Conservation (phyloP, 192 early-diverging fungal genomes). For the Coemansia reversa region DNA sequence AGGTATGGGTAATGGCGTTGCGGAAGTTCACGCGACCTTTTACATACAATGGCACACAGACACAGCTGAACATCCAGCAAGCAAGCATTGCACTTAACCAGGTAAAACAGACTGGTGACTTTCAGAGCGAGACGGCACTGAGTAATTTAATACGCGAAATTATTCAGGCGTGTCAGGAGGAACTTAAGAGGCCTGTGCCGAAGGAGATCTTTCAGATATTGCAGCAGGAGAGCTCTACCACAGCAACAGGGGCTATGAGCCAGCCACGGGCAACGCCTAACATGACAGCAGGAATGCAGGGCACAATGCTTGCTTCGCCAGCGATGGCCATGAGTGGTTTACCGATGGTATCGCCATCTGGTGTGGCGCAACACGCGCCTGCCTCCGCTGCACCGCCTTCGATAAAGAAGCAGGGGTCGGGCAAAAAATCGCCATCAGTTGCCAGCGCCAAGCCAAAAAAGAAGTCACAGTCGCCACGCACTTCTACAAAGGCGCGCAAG, state of each 20-base stretch:
- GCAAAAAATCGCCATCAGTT: constrained; percentile 37
- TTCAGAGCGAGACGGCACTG: constrained; percentile 11
- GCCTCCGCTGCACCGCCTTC: constrained; percentile 11
- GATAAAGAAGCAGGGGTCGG: constrained; percentile 30
- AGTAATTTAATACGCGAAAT: constrained; percentile 1
- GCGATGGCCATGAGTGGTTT: constrained; percentile 20
- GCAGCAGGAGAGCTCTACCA: constrained; percentile 8
- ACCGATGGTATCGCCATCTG: neutral
- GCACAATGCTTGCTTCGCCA: constrained; percentile 18
- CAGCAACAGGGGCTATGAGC: neutral
- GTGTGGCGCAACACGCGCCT: constrained; percentile 3
- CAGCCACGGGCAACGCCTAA: neutral
- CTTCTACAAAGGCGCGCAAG: constrained; percentile 39
- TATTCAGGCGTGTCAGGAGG: constrained; percentile 2
- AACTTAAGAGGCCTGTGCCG: constrained; percentile 7
- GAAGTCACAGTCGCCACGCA: constrained; percentile 50
- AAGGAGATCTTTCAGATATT: neutral
- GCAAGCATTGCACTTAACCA: constrained; percentile 12
- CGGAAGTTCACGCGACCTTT: constrained; percentile 24
- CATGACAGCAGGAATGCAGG: constrained; percentile 16
- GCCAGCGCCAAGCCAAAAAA: constrained; percentile 40
- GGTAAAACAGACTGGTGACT: constrained; percentile 14
- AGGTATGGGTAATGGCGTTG: constrained; percentile 17
- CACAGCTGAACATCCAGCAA: constrained; percentile 8
- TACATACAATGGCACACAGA: constrained; percentile 10